Evolutionary conservation across 1,284 basidiomycete genomes (phyloP).

Genomic region (Schizophyllum amplum): DNA sequence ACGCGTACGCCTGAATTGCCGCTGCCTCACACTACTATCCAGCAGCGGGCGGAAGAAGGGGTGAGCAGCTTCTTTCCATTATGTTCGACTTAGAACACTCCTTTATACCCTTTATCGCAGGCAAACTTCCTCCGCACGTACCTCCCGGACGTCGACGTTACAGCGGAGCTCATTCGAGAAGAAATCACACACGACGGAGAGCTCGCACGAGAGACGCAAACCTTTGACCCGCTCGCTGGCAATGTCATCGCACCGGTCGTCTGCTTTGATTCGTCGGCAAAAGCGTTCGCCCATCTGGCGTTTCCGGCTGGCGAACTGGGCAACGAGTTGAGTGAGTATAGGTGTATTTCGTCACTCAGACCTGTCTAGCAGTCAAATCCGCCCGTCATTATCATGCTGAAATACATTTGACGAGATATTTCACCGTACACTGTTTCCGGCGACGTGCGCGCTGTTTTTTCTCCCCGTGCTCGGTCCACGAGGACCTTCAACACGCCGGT

Average conservation of each 20-base stretch:
- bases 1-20: constrained; percentile 33
- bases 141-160: constrained; percentile 64
- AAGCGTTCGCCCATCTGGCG: constrained; percentile 28
- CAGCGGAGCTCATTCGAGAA: constrained; percentile 51
- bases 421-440: constrained; percentile 31
- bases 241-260: constrained; percentile 39
- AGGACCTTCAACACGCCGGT: constrained; percentile 50
- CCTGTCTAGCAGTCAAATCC: no score
- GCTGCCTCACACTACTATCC: constrained; percentile 24
- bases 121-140: constrained; percentile 59
- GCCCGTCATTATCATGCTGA: constrained; percentile 10
- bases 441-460: constrained; percentile 26
- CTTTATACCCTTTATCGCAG: constrained; percentile 25
- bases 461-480: constrained; percentile 32
- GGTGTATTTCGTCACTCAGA: neutral
- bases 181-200: constrained; percentile 40
- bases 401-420: constrained; percentile 32
- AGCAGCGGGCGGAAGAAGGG: constrained; percentile 50
- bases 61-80: constrained; percentile 28
- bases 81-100: neutral
- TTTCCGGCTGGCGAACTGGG: constrained; percentile 59
- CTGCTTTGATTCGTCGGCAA: constrained; percentile 20
- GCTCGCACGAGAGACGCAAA: constrained; percentile 22
- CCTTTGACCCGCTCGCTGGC: constrained; percentile 49
- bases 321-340: constrained; percentile 54